Conservation (phyloP, 139 green algal species). For the Chlamydomonas sp. region DNA sequence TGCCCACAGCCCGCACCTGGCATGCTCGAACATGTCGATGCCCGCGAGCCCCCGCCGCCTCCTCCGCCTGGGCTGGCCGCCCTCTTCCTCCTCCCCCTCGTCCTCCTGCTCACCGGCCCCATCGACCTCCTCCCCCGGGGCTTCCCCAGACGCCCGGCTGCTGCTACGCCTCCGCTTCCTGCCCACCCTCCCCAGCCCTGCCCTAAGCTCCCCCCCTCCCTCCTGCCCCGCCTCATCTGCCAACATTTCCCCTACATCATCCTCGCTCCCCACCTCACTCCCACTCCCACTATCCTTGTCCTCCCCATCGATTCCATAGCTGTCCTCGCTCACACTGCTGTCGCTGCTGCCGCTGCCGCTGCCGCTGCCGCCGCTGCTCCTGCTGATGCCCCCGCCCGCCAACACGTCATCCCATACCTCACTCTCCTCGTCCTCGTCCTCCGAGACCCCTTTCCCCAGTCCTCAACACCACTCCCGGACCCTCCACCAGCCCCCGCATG, state of each 20-base stretch:
- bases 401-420: no score
- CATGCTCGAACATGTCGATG: constrained; percentile 27
- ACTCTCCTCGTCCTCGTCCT: background rate
- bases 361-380: background rate
- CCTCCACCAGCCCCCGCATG: background rate
- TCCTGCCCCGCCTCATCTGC: background rate
- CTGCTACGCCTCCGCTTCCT: background rate
- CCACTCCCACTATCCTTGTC: background rate
- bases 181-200: background rate
- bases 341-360: constrained; percentile 4
- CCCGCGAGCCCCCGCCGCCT: background rate
- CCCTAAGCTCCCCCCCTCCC: constrained; percentile 11
- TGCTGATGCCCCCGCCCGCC: no score
- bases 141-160: no score
- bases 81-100: background rate
- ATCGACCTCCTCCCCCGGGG: background rate
- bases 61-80: background rate
- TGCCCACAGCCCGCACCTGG: background rate
- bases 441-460: background rate
- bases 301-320: background rate
- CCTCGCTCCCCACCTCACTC: background rate
- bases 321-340: background rate
- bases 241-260: background rate
- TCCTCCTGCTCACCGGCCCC: background rate
- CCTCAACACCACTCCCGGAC: background rate